A percentile compares a stretch with the other conserved stretches of the same genome.
Evolutionary conservation across 352 stramenopile genomes (phyloP).

Genomic region (Lagenidium sp.): DNA sequence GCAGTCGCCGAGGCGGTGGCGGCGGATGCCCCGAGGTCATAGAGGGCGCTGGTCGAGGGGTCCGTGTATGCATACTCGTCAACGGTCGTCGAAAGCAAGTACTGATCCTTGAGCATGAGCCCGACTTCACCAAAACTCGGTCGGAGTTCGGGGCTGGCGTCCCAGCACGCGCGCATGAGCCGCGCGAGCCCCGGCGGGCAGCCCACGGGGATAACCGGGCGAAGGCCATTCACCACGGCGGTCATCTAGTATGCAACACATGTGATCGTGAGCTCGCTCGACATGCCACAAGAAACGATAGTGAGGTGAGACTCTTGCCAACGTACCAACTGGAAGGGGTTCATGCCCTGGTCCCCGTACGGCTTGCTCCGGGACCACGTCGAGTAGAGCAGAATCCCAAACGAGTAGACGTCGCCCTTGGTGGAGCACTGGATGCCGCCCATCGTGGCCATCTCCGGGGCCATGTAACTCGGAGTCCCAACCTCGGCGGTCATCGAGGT

Average conservation of each 20-base stretch:
- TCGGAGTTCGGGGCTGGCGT: constrained; percentile 55
- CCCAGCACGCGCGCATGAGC: constrained; percentile 81
- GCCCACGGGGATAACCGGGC: constrained; percentile 76
- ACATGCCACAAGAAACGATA: too few species aligned
- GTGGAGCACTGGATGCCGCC: constrained; percentile 81
- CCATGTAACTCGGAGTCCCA: constrained; percentile 86
- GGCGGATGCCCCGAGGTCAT: constrained; percentile 3
- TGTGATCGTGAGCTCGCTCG: constrained; percentile 1
- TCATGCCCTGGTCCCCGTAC: constrained; percentile 87
- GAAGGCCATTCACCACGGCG: constrained; percentile 76
- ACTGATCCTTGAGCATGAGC: constrained; percentile 67
- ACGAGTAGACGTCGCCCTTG: constrained; percentile 84
- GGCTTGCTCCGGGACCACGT: constrained; percentile 84
- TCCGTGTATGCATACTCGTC: constrained; percentile 46
- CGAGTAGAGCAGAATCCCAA: constrained; percentile 80
- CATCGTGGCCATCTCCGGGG: constrained; percentile 88
- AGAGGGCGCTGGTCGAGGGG: background rate
- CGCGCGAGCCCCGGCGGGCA: constrained; percentile 64
- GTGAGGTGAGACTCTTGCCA: too few species aligned
- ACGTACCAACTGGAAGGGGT: constrained; percentile 80
- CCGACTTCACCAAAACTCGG: constrained; percentile 78
- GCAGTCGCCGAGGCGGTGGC: constrained; percentile 7
- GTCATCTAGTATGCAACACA: constrained; percentile 49
- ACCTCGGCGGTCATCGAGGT: constrained; percentile 85
- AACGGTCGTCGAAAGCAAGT: constrained; percentile 45